Evolutionary conservation across 805 yeast species (phyloP).

Genomic region (Nakazawaea wickerhamii): DNA sequence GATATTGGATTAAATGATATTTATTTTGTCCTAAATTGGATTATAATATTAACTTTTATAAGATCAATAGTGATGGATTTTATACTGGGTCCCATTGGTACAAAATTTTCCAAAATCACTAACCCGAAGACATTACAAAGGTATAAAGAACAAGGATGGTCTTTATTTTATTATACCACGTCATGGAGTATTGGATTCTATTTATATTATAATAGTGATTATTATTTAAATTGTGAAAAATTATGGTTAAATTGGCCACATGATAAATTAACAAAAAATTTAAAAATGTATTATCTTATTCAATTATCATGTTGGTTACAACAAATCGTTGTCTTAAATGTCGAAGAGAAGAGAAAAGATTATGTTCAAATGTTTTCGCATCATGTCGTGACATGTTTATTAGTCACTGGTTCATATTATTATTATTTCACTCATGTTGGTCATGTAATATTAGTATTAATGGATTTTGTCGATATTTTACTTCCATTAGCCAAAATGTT

Average conservation of each 20-base stretch:
- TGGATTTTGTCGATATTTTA: slow-evolving; percentile 80
- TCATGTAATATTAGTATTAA: slow-evolving; percentile 65
- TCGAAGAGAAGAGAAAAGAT: slow-evolving; percentile 80
- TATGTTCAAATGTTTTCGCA: slow-evolving; percentile 83
- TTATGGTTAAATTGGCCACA: slow-evolving; percentile 76
- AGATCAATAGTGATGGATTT: slow-evolving; percentile 58
- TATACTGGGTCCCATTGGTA: slow-evolving; percentile 54
- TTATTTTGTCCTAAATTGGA: slow-evolving; percentile 48
- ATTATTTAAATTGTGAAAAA: slow-evolving; percentile 51
- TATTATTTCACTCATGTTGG: slow-evolving; percentile 75
- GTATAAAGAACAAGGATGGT: slow-evolving; percentile 88
- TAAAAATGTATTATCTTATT: slow-evolving; percentile 67
- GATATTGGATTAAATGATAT: slow-evolving; percentile 53
- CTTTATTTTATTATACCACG: slow-evolving; percentile 48
- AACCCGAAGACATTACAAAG: slow-evolving; percentile 51
- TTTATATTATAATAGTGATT: slow-evolving; percentile 52
- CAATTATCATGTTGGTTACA: slow-evolving; percentile 78
- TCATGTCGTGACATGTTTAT: slow-evolving; percentile 71
- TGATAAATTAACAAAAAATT: slow-evolving; percentile 40
- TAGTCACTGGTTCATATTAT: slow-evolving; percentile 67
- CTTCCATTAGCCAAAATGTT: slow-evolving; percentile 71
- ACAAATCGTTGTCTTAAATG: slow-evolving; percentile 68
- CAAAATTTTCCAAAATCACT: slow-evolving; percentile 33
- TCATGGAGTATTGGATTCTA: slow-evolving; percentile 54
- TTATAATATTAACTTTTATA: slow-evolving; percentile 50